phyloP scores from a whole-genome alignment of 371 early-diverging fungal species.

The Apophysomyces elegans region DNA sequence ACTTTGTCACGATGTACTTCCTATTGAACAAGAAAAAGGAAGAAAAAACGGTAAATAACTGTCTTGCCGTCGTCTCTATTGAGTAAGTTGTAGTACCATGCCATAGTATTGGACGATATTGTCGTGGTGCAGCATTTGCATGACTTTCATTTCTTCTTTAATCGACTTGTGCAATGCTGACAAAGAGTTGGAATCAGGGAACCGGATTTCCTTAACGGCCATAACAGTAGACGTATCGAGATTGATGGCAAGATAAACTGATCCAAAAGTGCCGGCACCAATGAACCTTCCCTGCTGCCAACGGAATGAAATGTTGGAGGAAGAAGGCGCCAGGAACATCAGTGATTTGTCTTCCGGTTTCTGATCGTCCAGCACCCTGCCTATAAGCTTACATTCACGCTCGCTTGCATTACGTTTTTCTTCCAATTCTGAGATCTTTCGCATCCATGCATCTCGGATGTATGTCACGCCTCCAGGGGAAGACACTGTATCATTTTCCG shows the following conservation, averaged over 20 bases:
- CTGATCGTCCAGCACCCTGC: slow-evolving; percentile 79
- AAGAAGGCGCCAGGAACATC: slow-evolving; percentile 74
- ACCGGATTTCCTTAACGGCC: slow-evolving; percentile 92
- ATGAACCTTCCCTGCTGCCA: slow-evolving; percentile 90
- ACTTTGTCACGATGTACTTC: slow-evolving; percentile 92
- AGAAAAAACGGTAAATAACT: background rate
- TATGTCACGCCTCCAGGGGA: slow-evolving; percentile 35
- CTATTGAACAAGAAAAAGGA: slow-evolving; percentile 19
- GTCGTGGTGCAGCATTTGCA: slow-evolving; percentile 86
- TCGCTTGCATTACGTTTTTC: slow-evolving; percentile 48
- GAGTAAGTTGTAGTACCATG: slow-evolving; percentile 39
- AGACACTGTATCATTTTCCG: slow-evolving; percentile 16
- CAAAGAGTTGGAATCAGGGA: slow-evolving; percentile 75
- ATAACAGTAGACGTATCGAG: slow-evolving; percentile 84
- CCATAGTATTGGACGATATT: slow-evolving; percentile 91
- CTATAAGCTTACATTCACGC: slow-evolving; percentile 65
- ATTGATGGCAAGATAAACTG: slow-evolving; percentile 84
- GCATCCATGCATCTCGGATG: slow-evolving; percentile 62
- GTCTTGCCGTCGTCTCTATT: background rate
- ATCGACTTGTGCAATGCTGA: slow-evolving; percentile 74
- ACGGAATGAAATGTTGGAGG: slow-evolving; percentile 75
- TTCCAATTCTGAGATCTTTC: slow-evolving; percentile 56
- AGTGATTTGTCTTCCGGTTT: slow-evolving; percentile 79
- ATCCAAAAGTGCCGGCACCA: slow-evolving; percentile 88
- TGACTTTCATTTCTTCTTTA: slow-evolving; percentile 89